Base-by-base conservation (phyloP, 495 filamentous ascomycete genomes). In the Neurospora sp. region DNA sequence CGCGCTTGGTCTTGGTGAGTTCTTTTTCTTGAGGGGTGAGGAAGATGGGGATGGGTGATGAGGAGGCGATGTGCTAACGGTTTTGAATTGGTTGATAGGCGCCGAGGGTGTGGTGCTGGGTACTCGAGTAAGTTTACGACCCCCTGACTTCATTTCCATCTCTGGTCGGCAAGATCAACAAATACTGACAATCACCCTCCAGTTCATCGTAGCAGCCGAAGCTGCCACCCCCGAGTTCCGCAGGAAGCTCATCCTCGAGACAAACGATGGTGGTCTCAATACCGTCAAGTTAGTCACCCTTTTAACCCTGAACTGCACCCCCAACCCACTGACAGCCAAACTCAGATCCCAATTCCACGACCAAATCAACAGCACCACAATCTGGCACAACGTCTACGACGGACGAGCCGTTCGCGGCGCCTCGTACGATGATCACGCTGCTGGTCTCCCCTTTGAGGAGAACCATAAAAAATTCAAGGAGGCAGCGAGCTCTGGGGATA, bases 101-200 rank as follows among this genome's bases (percentile, higher is more conserved):
- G 93, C 92, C 1, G 85, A 85, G 5, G 93, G 86, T 3, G 87
- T 85, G 4, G 91, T 87, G 0, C 83, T 96, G 82, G 93, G 93
- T 4, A 94, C 92, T 38, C 84, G 91, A 71, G 91, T 83, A 72
- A 71, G 82, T 79, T n/a, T n/a, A n/a, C n/a, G n/a, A n/a, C n/a
- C n/a, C n/a, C n/a, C n/a, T n/a, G n/a, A n/a, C n/a, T n/a, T n/a
- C n/a, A n/a, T n/a, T n/a, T n/a, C n/a, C n/a, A n/a, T n/a, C n/a
- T n/a, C n/a, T n/a, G n/a, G n/a, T n/a, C n/a, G n/a, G n/a, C n/a
- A n/a, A n/a, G n/a, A n/a, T n/a, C n/a, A n/a, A n/a, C n/a, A n/a
- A 35, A 40, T 6, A 46, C 39, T 71, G 23, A 75, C n/a, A 59
- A 23, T 16, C 35, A 9, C 18, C 20, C 12, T 5, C 2, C 71